These are phyloP conservation scores for Fusarium decemcellulare DNA, from an alignment of 2,329 filamentous ascomycete species.

Conservation along the genomic window DNA sequence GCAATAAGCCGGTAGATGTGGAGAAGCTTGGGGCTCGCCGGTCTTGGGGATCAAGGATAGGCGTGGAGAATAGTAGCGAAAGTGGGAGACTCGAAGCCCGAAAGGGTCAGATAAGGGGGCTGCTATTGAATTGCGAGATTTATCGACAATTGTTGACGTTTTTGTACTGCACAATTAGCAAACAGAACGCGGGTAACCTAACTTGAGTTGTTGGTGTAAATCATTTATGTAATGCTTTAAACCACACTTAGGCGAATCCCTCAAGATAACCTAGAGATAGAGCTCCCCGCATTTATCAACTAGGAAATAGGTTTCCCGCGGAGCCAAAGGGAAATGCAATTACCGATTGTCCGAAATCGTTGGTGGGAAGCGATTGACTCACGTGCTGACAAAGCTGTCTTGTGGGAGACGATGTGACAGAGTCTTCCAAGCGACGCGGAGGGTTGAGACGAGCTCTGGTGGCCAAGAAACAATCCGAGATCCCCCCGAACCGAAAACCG, in stretches of 20 bases:
- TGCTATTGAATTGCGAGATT: constrained; percentile 23
- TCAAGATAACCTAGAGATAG: constrained; percentile 32
- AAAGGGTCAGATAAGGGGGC: neutral
- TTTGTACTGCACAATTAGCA: neutral
- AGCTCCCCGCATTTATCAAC: constrained; percentile 29
- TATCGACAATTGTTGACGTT: neutral
- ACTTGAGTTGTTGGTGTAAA: constrained; percentile 8
- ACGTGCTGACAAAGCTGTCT: constrained; percentile 34
- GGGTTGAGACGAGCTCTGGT: neutral
- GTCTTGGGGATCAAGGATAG: constrained; percentile 32
- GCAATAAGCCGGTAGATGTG: constrained; percentile 29
- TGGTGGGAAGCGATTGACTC: constrained; percentile 27
- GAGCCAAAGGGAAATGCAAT: constrained; percentile 9
- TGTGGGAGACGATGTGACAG: neutral
- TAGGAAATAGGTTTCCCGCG: constrained; percentile 9
- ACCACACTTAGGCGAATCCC: constrained; percentile 3
- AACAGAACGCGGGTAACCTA: neutral
- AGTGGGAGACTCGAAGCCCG: constrained; percentile 9
- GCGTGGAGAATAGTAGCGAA: constrained; percentile 22
- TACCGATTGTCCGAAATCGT: constrained; percentile 17
- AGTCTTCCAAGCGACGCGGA: too few relatives aligned
- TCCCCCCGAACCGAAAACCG: neutral
- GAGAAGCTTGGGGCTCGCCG: constrained; percentile 31
- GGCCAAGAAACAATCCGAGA: constrained; percentile 1
- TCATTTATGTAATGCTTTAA: constrained; percentile 32